Base-by-base conservation (phyloP, 2,329 filamentous ascomycete species). In the Penicillium brevicompactum region DNA sequence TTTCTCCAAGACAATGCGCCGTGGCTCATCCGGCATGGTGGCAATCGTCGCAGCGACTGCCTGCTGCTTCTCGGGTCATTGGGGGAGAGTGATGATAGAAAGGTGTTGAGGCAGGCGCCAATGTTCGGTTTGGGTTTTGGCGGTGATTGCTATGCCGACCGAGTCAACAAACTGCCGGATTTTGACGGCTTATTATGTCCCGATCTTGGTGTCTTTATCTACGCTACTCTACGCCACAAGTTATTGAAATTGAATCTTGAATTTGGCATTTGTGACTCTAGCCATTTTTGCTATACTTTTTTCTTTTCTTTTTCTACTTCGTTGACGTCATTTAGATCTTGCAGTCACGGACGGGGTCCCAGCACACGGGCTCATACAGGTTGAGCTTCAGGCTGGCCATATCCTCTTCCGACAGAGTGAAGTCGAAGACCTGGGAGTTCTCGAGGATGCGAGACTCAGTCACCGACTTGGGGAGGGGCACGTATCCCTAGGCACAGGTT, bases 401-500 rank as follows among this genome's bases (percentile, higher is more conserved):
- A 46, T 87, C 85, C 51, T 82, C 80, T n/a, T 72, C 70, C 2
- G 78, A 75, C 27, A 87, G 72, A 67, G 83, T 80, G 60, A 87
- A 87, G 62, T 87, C 84, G 57, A 81, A 87, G 1, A 87, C 67
- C 42, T 81, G 68, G 2, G 78, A 75, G 60, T 88, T 88, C 69
- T 87, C 83, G 58, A 83, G 76, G 60, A 88, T 87, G 16, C 85
- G 76, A 9, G 77, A 76, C 2, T 80, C 80, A 0, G 83, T 87
- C 16, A 84, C 83, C 1, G 84, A 85, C 68, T 87, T 87, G 0
- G 85, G 85, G 22, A 88, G 73, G 13, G 84, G 84, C 30, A 87
- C 80, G 62, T 84, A 87, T 8, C 82, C 82, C 80, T 84, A 57
- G 47, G 34, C 40, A 22, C 10, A 57, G 50, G 38, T 21, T 32